Evolutionary conservation across 108 stramenopile genomes (phyloP).

Genomic region (Chaetoceros tenuissimus): DNA sequence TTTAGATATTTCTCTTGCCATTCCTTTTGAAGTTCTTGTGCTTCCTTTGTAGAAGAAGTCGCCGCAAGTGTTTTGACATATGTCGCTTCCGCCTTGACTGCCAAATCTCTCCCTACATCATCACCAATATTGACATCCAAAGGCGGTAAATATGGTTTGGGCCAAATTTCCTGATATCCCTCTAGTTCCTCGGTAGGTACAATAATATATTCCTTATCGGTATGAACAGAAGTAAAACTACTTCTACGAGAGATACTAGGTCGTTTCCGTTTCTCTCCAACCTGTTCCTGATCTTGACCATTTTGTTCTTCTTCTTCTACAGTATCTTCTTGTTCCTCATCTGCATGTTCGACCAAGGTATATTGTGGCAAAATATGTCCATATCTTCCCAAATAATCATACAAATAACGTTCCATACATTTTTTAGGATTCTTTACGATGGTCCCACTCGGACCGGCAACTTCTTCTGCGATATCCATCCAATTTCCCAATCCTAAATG

Average conservation of each 20-base stretch:
- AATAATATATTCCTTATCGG: constrained; percentile 43
- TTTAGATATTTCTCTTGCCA: constrained; percentile 57
- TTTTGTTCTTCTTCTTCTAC: constrained; percentile 6
- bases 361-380: constrained; percentile 81
- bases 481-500: constrained; percentile 82
- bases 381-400: constrained; percentile 82
- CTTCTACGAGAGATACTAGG: constrained; percentile 3
- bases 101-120: constrained; percentile 70
- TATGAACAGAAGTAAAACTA: neutral
- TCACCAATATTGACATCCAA: constrained; percentile 43
- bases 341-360: constrained; percentile 45
- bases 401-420: constrained; percentile 88
- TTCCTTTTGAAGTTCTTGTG: constrained; percentile 43
- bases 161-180: constrained; percentile 44
- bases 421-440: constrained; percentile 66
- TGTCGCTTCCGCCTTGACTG: constrained; percentile 60
- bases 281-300: constrained; percentile 3
- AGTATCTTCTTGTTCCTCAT: constrained; percentile 8
- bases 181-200: constrained; percentile 59
- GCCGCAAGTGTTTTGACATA: constrained; percentile 46
- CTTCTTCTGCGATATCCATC: constrained; percentile 77
- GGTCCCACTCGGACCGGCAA: constrained; percentile 49
- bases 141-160: constrained; percentile 56
- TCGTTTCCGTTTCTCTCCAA: constrained; percentile 18
- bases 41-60: constrained; percentile 38